These are phyloP conservation scores for Fusarium buxicola DNA, from an alignment of 2,329 filamentous ascomycete species.

Conservation along the genomic window DNA sequence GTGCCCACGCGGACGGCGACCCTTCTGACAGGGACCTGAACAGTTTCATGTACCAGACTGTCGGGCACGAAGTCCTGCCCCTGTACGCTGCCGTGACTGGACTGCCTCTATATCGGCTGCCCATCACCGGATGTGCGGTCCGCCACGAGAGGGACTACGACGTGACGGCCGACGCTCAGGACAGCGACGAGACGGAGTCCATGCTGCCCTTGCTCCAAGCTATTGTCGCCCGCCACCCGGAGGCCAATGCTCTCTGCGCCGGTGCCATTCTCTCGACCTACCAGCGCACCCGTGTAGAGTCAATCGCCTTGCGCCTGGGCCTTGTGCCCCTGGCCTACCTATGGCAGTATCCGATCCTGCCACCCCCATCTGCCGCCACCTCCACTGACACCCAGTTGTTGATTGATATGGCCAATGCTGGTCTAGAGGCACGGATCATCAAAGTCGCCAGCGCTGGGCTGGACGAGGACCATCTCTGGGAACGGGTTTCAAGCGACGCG, in stretches of 20 bases:
- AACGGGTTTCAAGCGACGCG: constrained; percentile 73
- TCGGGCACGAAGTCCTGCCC: constrained; percentile 88
- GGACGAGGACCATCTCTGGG: constrained; percentile 83
- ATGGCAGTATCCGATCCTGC: constrained; percentile 89
- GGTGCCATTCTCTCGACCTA: constrained; percentile 96
- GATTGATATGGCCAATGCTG: constrained; percentile 81
- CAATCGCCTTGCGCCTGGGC: constrained; percentile 85
- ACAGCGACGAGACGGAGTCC: constrained; percentile 88
- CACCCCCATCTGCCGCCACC: constrained; percentile 54
- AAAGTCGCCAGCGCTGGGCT: constrained; percentile 94
- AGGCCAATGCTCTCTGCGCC: constrained; percentile 86
- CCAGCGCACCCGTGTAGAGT: constrained; percentile 95
- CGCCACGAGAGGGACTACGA: constrained; percentile 79
- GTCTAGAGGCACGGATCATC: constrained; percentile 89
- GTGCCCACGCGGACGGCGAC: constrained; percentile 15
- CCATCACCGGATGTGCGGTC: constrained; percentile 78
- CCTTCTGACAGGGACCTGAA: constrained; percentile 72
- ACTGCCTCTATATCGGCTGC: constrained; percentile 84
- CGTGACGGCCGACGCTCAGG: constrained; percentile 40
- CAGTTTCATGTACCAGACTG: constrained; percentile 99
- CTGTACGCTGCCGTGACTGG: constrained; percentile 83
- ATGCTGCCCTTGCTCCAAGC: constrained; percentile 79
- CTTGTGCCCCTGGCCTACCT: constrained; percentile 86
- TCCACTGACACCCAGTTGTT: constrained; percentile 70
- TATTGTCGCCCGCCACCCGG: constrained; percentile 76